Conservation (phyloP, 148 eudicot species). For the Salicornia ramosissima region DNA sequence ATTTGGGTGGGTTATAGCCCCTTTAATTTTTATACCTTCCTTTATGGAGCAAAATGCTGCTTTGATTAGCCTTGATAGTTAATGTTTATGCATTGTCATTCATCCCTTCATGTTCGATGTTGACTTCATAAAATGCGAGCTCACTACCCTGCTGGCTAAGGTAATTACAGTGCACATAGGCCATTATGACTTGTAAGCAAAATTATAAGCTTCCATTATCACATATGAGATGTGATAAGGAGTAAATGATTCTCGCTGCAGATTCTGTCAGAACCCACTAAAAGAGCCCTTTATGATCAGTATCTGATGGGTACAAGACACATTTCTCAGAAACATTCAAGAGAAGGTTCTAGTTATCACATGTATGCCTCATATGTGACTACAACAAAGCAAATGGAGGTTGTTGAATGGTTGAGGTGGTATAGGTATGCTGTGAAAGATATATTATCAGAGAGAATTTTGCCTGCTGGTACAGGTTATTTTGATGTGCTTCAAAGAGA, state of each 20-base stretch:
- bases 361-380: conserved; percentile 41
- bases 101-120: no score
- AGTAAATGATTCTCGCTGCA: conserved; percentile 31
- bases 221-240: neutral
- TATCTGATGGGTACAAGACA: conserved; percentile 53
- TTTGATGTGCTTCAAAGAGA: conserved; percentile 75
- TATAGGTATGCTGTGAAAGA: conserved; percentile 71
- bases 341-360: conserved; percentile 45
- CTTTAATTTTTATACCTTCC: no score
- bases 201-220: neutral
- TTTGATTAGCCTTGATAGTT: neutral
- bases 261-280: conserved; percentile 79
- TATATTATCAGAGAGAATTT: conserved; percentile 61
- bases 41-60: neutral
- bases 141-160: neutral
- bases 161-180: neutral
- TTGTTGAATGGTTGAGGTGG: conserved; percentile 96
- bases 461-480: conserved; percentile 73
- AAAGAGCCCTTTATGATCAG: conserved; percentile 75
- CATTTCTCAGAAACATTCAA: conserved; percentile 28
- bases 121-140: neutral
- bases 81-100: neutral
- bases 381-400: conserved; percentile 72
- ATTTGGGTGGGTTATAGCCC: no score
- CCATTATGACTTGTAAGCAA: neutral